Percentiles rank a stretch among this genome's conserved stretches.
These are phyloP conservation scores for Cyberlindnera sargentensis DNA, from an alignment of 805 yeast genomes.

Conservation along the genomic window DNA sequence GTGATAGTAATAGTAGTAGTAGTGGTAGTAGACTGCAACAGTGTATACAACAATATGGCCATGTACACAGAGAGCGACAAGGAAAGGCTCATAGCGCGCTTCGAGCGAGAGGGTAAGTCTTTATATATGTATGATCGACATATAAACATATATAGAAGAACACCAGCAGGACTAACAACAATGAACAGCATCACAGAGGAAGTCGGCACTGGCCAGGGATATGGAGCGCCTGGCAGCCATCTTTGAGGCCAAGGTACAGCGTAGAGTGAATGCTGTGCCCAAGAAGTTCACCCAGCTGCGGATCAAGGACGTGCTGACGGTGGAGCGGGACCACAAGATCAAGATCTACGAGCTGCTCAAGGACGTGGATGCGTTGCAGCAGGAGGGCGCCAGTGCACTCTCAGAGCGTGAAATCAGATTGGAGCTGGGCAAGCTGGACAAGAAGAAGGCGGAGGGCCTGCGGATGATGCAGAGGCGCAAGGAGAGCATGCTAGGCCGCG, in stretches of 20 bases:
- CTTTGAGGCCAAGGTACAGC: constrained; percentile 17
- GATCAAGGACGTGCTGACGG: constrained; percentile 19
- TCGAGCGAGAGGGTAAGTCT: constrained; percentile 20
- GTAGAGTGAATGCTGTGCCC: constrained; percentile 19
- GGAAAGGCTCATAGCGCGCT: constrained; percentile 14
- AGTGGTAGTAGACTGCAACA: too few relatives aligned
- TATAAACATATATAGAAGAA: neutral
- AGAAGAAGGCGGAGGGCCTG: constrained; percentile 10
- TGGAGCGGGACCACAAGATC: constrained; percentile 23
- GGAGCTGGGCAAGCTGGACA: constrained; percentile 8
- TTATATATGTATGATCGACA: neutral
- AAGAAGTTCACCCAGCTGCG: constrained; percentile 17
- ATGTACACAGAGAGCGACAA: constrained; percentile 5
- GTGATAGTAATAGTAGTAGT: too few relatives aligned
- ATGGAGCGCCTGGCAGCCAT: constrained; percentile 10
- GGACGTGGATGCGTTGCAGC: constrained; percentile 11
- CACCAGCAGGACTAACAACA: constrained; percentile 6
- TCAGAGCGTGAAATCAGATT: constrained; percentile 6
- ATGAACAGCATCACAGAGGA: constrained; percentile 9
- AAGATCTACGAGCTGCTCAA: constrained; percentile 19
- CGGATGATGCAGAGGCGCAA: constrained; percentile 13
- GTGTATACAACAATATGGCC: neutral
- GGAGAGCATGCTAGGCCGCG: constrained; percentile 15
- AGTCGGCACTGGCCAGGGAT: constrained; percentile 10
- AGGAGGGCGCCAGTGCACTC: neutral